A percentile compares a stretch with the other conserved stretches of the same genome.
Conservation (phyloP, 2,329 filamentous ascomycete species). For the Aureobasidium lini region DNA sequence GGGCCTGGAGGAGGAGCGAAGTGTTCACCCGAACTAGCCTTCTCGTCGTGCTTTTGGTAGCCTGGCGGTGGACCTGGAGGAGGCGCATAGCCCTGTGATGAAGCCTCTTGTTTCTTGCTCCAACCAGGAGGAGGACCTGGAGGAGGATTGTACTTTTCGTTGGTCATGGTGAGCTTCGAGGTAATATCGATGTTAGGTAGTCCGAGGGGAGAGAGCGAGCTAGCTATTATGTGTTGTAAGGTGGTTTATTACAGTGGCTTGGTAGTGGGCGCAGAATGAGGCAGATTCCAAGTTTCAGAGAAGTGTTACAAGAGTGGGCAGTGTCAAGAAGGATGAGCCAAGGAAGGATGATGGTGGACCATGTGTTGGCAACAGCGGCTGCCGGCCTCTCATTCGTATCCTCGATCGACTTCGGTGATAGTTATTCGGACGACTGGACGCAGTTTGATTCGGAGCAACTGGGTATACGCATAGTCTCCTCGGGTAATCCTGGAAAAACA, state of each 20-base stretch:
- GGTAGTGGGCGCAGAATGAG: neutral
- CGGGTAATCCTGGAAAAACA: no score
- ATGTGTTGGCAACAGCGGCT: neutral
- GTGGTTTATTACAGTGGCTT: neutral
- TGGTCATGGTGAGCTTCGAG: constrained; percentile 1
- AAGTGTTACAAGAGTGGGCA: neutral
- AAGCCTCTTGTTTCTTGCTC: constrained; percentile 6
- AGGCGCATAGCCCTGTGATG: constrained; percentile 19
- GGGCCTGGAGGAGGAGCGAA: constrained; percentile 31
- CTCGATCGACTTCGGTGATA: neutral
- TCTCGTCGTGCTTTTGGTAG: neutral
- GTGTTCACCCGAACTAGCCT: constrained; percentile 13
- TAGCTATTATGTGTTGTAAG: neutral
- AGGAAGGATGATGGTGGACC: constrained; percentile 5
- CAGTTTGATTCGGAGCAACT: no score
- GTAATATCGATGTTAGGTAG: neutral
- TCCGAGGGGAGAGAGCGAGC: neutral
- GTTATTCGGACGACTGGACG: no score
- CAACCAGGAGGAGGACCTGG: constrained; percentile 26
- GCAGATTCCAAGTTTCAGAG: neutral
- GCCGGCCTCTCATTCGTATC: neutral
- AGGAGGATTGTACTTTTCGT: constrained; percentile 25
- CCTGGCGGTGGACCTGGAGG: constrained; percentile 27
- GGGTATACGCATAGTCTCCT: no score
- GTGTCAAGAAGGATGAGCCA: neutral